Evolutionary conservation across 768 basidiomycete genomes (phyloP).

Genomic region (Pleurotus ostreatus): DNA sequence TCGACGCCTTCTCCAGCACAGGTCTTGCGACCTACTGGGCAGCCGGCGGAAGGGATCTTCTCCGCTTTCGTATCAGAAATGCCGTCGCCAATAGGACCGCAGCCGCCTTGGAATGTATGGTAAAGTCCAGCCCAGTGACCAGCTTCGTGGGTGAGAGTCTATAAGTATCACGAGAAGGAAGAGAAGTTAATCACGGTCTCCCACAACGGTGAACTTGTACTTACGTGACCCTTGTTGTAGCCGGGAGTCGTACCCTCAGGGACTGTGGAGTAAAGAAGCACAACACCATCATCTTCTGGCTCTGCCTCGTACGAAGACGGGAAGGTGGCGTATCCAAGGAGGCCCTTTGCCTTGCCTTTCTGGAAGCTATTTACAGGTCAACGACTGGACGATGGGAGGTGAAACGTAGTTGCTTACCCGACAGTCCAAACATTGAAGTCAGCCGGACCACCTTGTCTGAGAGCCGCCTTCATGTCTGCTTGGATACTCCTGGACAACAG

Average conservation of each 20-base stretch:
- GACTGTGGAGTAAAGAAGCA: conserved; percentile 36
- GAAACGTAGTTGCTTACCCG: conserved; percentile 26
- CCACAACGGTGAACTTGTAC: conserved; percentile 16
- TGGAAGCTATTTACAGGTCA: conserved; percentile 25
- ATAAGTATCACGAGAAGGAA: background rate
- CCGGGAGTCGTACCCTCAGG: conserved; percentile 37
- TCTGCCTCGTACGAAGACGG: conserved; percentile 34
- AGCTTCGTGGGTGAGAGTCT: conserved; percentile 54
- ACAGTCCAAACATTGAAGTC: conserved; percentile 51
- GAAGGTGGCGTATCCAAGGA: conserved; percentile 55
- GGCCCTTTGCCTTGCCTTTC: conserved; percentile 32
- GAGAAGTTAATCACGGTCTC: conserved; percentile 10
- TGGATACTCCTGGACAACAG: conserved; percentile 28
- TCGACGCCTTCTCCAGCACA: background rate
- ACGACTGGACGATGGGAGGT: background rate
- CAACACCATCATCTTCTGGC: conserved; percentile 47
- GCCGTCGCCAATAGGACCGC: conserved; percentile 33
- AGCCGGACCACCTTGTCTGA: conserved; percentile 34
- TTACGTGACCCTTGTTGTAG: conserved; percentile 39
- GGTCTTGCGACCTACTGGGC: conserved; percentile 22
- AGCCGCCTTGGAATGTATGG: conserved; percentile 57
- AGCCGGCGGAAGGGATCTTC: conserved; percentile 36
- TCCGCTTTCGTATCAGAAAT: conserved; percentile 47
- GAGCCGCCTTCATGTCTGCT: conserved; percentile 46
- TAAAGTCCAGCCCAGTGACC: conserved; percentile 60